phyloP scores from a whole-genome alignment of 164 flowering plant species.

The Taxillus chinensis region DNA sequence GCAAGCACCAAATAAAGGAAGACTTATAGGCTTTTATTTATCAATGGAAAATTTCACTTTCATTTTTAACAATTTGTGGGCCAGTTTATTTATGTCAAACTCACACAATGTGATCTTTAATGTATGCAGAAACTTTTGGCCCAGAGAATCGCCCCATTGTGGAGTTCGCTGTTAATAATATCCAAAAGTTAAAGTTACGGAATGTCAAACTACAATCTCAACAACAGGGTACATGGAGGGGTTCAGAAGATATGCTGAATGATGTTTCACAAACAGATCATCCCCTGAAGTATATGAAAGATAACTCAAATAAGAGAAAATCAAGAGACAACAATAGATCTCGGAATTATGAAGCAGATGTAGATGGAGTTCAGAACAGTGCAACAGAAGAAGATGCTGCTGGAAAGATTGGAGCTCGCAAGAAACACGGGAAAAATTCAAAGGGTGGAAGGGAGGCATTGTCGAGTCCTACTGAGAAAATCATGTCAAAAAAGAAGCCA shows the following conservation, averaged over 20 bases:
- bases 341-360: slow-evolving; percentile 9
- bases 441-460: slow-evolving; percentile 6
- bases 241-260: slow-evolving; percentile 14
- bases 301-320: slow-evolving; percentile 27
- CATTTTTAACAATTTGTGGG: no score
- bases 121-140: slow-evolving; percentile 62
- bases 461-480: slow-evolving; percentile 4
- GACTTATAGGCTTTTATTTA: no score
- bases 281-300: slow-evolving; percentile 10
- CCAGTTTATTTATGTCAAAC: no score
- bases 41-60: no score
- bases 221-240: slow-evolving; percentile 15
- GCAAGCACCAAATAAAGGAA: no score
- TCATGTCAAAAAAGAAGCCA: slow-evolving; percentile 10
- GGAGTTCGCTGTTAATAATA: slow-evolving; percentile 81
- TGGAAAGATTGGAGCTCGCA: slow-evolving; percentile 12
- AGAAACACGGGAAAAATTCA: slow-evolving; percentile 31
- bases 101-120: neutral
- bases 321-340: slow-evolving; percentile 11
- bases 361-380: slow-evolving; percentile 13
- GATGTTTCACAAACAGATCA: slow-evolving; percentile 11
- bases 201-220: slow-evolving; percentile 30
- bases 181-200: slow-evolving; percentile 47
- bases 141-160: slow-evolving; percentile 81
- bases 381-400: slow-evolving; percentile 6